Evolutionary conservation across 2,329 filamentous ascomycete species (phyloP).

Genomic region (Fonsecaea multimorphosa): DNA sequence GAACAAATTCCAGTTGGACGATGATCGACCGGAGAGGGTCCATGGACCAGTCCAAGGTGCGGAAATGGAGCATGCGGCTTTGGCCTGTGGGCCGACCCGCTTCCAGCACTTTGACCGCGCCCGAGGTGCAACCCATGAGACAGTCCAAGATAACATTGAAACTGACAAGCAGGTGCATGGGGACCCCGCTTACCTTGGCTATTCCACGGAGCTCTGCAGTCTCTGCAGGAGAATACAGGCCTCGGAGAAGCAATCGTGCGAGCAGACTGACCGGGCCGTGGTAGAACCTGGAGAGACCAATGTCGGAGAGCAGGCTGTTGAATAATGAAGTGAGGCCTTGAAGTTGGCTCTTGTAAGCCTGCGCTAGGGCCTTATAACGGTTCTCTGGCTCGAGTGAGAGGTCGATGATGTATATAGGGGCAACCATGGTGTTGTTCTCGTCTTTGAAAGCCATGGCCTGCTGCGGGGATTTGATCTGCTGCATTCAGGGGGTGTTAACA

Average conservation of each 20-base stretch:
- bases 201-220: constrained; percentile 68
- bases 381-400: constrained; percentile 60
- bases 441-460: constrained; percentile 3
- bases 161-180: constrained; percentile 65
- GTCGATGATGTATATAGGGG: constrained; percentile 51
- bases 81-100: constrained; percentile 26
- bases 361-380: constrained; percentile 59
- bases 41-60: constrained; percentile 62
- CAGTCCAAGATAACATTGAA: constrained; percentile 69
- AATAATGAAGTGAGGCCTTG: constrained; percentile 57
- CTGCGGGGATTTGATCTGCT: too few species aligned
- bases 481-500: background rate
- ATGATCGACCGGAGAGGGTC: constrained; percentile 56
- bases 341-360: constrained; percentile 54
- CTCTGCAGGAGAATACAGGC: constrained; percentile 62
- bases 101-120: constrained; percentile 48
- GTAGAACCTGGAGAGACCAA: constrained; percentile 41
- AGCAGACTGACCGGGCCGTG: constrained; percentile 45
- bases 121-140: constrained; percentile 70
- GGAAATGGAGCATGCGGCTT: constrained; percentile 48
- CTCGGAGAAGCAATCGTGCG: constrained; percentile 56
- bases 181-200: constrained; percentile 56
- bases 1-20: constrained; percentile 60
- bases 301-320: constrained; percentile 54
- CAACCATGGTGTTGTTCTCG: background rate